Evolutionary conservation across 2,329 filamentous ascomycete genomes (phyloP).

Genomic region (Apiospora kogelbergensis): DNA sequence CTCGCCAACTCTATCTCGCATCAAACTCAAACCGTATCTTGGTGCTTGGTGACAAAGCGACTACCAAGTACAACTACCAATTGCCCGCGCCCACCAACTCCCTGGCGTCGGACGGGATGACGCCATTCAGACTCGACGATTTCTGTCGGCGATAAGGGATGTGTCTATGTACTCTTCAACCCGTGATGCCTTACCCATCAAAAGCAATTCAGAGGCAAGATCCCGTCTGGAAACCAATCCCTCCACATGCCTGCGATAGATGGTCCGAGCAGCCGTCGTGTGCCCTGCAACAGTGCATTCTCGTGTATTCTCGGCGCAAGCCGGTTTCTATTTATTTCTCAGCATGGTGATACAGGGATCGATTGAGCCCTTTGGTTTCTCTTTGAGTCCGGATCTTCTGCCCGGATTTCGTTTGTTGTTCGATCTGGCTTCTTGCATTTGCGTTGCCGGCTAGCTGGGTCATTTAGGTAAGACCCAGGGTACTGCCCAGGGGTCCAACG

Average conservation of each 20-base stretch:
- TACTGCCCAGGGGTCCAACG: neutral
- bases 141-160: neutral
- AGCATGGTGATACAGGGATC: no score
- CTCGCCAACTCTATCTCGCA: neutral
- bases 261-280: no score
- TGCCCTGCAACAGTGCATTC: no score
- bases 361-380: neutral
- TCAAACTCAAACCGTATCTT: neutral
- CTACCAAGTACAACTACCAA: neutral
- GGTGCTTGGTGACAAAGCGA: neutral
- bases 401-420: no score
- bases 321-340: no score
- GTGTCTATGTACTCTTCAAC: neutral
- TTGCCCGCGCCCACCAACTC: neutral
- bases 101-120: neutral
- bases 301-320: no score
- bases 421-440: neutral
- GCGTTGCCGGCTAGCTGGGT: neutral
- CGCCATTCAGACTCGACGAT: neutral
- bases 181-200: neutral
- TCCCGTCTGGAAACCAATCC: neutral
- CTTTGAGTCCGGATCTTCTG: neutral
- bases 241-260: no score
- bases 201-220: neutral
- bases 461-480: neutral